These are phyloP conservation scores for Gryganskiella cystojenkinii DNA, from an alignment of 192 early-diverging fungal species.

Conservation along the genomic window DNA sequence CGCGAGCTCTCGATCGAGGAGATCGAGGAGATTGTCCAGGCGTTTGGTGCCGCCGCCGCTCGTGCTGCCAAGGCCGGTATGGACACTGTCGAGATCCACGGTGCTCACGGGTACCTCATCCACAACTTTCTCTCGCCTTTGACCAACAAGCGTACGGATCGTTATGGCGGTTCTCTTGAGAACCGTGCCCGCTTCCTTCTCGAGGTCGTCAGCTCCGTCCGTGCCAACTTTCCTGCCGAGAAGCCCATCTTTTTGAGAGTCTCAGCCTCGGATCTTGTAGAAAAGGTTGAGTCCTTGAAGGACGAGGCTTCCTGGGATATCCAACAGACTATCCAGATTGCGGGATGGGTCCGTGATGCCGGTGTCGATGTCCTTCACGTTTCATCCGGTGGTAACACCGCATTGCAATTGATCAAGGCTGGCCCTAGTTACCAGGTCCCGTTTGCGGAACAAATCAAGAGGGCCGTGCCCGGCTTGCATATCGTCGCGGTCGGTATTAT, in stretches of 20 bases:
- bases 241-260: slow-evolving; percentile 90
- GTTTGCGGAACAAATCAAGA: slow-evolving; percentile 71
- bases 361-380: slow-evolving; percentile 92
- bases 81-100: slow-evolving; percentile 92
- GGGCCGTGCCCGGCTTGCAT: slow-evolving; percentile 62
- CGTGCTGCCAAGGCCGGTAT: slow-evolving; percentile 85
- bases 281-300: slow-evolving; percentile 53
- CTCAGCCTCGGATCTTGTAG: slow-evolving; percentile 79
- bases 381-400: slow-evolving; percentile 80
- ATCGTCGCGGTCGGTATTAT: slow-evolving; percentile 82
- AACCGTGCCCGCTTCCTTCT: slow-evolving; percentile 85
- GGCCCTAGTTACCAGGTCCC: slow-evolving; percentile 74
- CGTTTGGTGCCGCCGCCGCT: slow-evolving; percentile 73
- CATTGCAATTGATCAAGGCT: slow-evolving; percentile 61
- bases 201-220: slow-evolving; percentile 72
- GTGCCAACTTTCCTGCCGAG: slow-evolving; percentile 78
- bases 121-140: slow-evolving; percentile 83
- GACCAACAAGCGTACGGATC: slow-evolving; percentile 88
- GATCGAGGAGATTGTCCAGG: slow-evolving; percentile 70
- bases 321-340: slow-evolving; percentile 77
- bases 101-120: slow-evolving; percentile 91
- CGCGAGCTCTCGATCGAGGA: slow-evolving; percentile 71
- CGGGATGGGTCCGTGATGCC: slow-evolving; percentile 60
- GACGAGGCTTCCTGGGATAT: slow-evolving; percentile 71
- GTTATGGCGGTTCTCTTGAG: slow-evolving; percentile 92